phyloP scores from a whole-genome alignment of 768 basidiomycete genomes.

The Inosperma sp. region DNA sequence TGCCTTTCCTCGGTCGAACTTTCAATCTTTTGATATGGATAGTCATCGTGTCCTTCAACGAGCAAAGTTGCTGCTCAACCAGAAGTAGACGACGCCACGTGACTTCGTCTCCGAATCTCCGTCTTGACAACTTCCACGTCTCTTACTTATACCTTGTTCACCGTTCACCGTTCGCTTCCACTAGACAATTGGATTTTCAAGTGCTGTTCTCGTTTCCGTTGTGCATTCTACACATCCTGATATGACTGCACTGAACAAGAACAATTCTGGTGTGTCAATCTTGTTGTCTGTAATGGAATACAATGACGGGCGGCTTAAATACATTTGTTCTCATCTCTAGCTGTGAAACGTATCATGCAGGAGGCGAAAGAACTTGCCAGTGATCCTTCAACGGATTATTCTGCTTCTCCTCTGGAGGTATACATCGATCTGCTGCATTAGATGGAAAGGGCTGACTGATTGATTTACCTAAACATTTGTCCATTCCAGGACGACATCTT shows the following conservation, averaged over 20 bases:
- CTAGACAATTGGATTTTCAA: background rate
- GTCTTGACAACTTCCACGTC: constrained; percentile 1
- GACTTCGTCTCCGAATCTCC: background rate
- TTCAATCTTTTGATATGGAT: constrained; percentile 79
- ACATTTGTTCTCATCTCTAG: constrained; percentile 33
- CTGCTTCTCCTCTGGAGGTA: constrained; percentile 78
- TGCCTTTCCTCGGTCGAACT: constrained; percentile 74
- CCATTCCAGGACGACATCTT: constrained; percentile 76
- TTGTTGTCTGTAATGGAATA: too few relatives aligned
- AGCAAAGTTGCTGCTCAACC: constrained; percentile 10
- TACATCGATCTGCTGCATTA: constrained; percentile 11
- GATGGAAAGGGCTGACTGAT: constrained; percentile 1
- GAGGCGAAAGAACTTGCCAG: constrained; percentile 86
- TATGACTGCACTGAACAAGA: constrained; percentile 66
- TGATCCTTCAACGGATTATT: constrained; percentile 83
- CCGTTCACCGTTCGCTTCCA: background rate
- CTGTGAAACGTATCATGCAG: constrained; percentile 96
- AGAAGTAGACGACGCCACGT: background rate
- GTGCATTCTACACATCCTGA: constrained; percentile 23
- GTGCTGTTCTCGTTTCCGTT: background rate
- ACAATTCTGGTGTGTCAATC: constrained; percentile 67
- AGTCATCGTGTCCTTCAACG: constrained; percentile 33
- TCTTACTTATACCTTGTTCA: background rate
- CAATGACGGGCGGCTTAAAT: too few relatives aligned
- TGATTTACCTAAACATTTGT: constrained; percentile 10